Evolutionary conservation across 305 asterid genomes (phyloP), one percentile per base, ranked within the genome.

Genomic region (Fraxinus angustifolia): DNA sequence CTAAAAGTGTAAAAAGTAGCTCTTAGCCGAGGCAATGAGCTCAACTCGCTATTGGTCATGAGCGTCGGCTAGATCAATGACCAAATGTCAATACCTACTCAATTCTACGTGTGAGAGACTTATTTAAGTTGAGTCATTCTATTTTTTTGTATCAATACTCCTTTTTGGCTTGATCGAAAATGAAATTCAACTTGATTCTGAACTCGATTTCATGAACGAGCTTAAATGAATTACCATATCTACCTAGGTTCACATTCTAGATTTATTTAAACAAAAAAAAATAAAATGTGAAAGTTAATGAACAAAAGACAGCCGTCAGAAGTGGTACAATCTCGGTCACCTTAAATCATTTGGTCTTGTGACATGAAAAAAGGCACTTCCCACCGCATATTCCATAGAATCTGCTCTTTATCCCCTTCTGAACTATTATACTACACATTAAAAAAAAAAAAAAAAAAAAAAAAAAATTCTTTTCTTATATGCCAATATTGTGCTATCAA

Each of bases 331-430:
- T 50, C 60, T 16, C 23, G 8, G 8, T 1, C 60, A 50, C 60
- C 10, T 60, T 60, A 67, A 17, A 36, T n/a, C n/a, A 31, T 3
- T 26, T 50, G 19, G 8, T 50, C 60, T 77, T 23, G 75, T 48
- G n/a, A 68, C 35, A 1, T 33, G 48, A 23, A 19, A 56, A 67
- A 58, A 60, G 67, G 81, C 81, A 73, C 53, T 82, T 73, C 78
- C 75, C 77, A 38, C 62, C 72, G 88, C 84, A 87, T 87, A 87
- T 87, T 85, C 90, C 62, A 33, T 0, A 23, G 90, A 83, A 87
- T 87, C 36, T 85, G 6, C 79, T 30, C 71, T 78, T 73, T 81
- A 81, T 81, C 38, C 88, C 67, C 40, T 40, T 72, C 21, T 1
- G 0, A 3, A 8, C 23, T 56, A 17, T 56, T 21, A 35, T 35